Evolutionary conservation across 257 asterid genomes (phyloP).

Genomic region (Nicotiana undulata): DNA sequence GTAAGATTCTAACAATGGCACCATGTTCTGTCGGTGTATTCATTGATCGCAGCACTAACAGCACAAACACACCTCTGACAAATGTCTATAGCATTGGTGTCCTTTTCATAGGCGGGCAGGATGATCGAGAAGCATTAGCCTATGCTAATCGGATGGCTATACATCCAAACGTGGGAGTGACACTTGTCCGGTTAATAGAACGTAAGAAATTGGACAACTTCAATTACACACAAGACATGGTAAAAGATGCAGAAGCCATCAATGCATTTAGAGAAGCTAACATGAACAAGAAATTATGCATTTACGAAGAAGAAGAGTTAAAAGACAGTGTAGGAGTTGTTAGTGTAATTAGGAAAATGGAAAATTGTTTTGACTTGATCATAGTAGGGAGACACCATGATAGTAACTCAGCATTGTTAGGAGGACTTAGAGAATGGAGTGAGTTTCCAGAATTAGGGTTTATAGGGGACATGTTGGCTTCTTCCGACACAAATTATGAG

Average conservation of each 20-base stretch:
- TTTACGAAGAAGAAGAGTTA: conserved; percentile 28
- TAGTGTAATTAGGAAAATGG: conserved; percentile 17
- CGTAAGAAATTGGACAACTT: neutral
- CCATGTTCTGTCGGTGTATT: conserved; percentile 42
- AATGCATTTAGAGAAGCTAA: conserved; percentile 9
- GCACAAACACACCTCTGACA: neutral
- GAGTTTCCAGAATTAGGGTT: conserved; percentile 36
- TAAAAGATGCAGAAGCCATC: conserved; percentile 11
- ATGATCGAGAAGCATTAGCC: conserved; percentile 41
- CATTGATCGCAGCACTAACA: conserved; percentile 16
- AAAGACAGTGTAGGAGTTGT: conserved; percentile 21
- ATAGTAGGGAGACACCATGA: conserved; percentile 36
- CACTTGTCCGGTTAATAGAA: conserved; percentile 16
- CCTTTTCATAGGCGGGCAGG: conserved; percentile 35
- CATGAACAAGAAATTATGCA: neutral
- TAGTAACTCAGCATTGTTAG: conserved; percentile 12
- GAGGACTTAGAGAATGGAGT: conserved; percentile 32
- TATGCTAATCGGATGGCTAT: conserved; percentile 28
- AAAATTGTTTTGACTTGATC: conserved; percentile 20
- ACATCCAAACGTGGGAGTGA: conserved; percentile 18
- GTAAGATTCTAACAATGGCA: conserved; percentile 18
- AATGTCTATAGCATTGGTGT: conserved; percentile 16
- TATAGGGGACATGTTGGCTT: conserved; percentile 30
- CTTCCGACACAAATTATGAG: conserved; percentile 12
- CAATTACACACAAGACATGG: neutral